Evolutionary conservation across 192 early-diverging fungal species (phyloP).

Genomic region (Linnemannia schmuckeri): DNA sequence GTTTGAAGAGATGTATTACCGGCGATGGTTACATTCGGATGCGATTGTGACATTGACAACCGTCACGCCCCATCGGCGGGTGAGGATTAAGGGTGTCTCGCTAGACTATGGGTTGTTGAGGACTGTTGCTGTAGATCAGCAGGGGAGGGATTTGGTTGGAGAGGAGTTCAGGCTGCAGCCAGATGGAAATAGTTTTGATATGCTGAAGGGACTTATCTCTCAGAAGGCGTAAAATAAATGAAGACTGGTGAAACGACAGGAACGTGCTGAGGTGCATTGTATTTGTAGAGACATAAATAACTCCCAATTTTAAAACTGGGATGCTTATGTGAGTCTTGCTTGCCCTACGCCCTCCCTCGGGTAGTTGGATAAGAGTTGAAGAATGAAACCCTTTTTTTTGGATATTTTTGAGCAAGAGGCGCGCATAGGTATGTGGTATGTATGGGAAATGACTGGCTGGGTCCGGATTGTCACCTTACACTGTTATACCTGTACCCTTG

Average conservation of each 20-base stretch:
- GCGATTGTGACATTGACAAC: conserved; percentile 45
- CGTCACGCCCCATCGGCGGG: conserved; percentile 51
- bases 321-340: too few species aligned
- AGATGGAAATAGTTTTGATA: conserved; percentile 98
- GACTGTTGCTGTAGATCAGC: conserved; percentile 71
- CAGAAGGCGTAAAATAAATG: conserved; percentile 59
- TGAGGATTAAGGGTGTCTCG: conserved; percentile 83
- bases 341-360: too few species aligned
- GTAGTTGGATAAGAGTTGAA: too few species aligned
- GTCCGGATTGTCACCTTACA: too few species aligned
- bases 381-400: too few species aligned
- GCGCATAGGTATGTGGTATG: too few species aligned
- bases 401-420: too few species aligned
- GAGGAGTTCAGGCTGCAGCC: conserved; percentile 76
- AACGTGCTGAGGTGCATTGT: too few species aligned
- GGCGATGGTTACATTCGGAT: conserved; percentile 87
- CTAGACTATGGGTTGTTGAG: conserved; percentile 78
- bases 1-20: conserved; percentile 85
- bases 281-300: too few species aligned
- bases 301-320: too few species aligned
- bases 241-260: neutral
- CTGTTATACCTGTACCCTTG: too few species aligned
- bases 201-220: conserved; percentile 92
- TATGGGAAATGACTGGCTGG: too few species aligned
- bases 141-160: conserved; percentile 24